Evolutionary conservation across 2,329 filamentous ascomycete species (phyloP).

Genomic region (Sporothrix luriei): DNA sequence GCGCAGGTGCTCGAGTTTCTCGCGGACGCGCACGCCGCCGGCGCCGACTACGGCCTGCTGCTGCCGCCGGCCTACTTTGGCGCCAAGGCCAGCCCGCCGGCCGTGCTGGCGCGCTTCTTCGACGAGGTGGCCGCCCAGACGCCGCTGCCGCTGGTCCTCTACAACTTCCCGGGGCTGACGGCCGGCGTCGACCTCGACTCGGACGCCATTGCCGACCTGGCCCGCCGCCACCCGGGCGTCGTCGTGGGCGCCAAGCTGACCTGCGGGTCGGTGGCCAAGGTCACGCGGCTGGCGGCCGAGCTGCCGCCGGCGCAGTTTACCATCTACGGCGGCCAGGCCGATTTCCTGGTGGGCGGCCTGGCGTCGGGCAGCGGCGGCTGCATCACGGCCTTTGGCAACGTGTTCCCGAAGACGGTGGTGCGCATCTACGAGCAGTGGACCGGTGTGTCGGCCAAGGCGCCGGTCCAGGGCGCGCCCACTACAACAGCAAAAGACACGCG

Average conservation of each 20-base stretch:
- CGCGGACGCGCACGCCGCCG: constrained; percentile 60
- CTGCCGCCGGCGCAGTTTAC: constrained; percentile 62
- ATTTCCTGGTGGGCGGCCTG: constrained; percentile 66
- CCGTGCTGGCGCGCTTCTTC: constrained; percentile 63
- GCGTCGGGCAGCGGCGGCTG: constrained; percentile 61
- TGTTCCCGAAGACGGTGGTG: constrained; percentile 60
- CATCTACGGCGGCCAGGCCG: constrained; percentile 71
- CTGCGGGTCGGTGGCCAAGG: constrained; percentile 72
- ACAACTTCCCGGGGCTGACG: constrained; percentile 70
- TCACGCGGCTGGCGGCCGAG: constrained; percentile 60
- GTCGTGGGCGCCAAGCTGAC: constrained; percentile 50
- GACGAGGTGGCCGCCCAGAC: constrained; percentile 56
- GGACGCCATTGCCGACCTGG: constrained; percentile 59
- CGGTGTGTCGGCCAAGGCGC: constrained; percentile 18
- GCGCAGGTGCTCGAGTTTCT: constrained; percentile 64
- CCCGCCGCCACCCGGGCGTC: constrained; percentile 39
- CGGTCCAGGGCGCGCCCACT: not conserved
- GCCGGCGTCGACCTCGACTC: constrained; percentile 70
- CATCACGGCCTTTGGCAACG: constrained; percentile 65
- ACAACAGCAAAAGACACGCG: constrained; percentile 23
- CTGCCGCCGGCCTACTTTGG: constrained; percentile 67
- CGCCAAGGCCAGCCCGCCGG: constrained; percentile 58
- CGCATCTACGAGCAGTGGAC: constrained; percentile 64
- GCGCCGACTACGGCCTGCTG: constrained; percentile 63
- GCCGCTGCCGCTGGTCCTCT: constrained; percentile 62